Evolutionary conservation across 1,284 basidiomycete species (phyloP), one percentile per base, ranked within the genome.

Genomic region (Stereum hirsutum): DNA sequence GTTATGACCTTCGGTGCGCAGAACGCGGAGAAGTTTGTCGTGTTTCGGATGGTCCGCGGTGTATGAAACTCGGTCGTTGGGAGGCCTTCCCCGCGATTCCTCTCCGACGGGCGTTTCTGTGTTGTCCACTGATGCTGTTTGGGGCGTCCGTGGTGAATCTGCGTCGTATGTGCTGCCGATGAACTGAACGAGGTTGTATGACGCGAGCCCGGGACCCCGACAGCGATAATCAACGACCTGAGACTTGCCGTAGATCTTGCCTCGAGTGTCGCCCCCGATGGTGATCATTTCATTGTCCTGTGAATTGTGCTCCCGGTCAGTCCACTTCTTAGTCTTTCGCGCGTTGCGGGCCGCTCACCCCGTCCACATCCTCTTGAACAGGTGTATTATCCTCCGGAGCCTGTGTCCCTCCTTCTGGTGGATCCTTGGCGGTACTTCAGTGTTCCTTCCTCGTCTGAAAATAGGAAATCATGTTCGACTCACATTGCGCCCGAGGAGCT

Each of bases 1-100:
- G 27, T 62, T 52, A 46, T 69, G 65, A 1, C 45, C 47, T 8
- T 19, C 11, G 4, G 31, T n/a, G n/a, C 48, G 50, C 1, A 48
- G 43, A 38, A 68, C 44, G 0, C 61, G 49, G 17, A 48, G 50
- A 6, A 42, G 37, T 14, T 34, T 47, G 8, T 34, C 20, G 32
- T 34, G 32, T 15, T 34, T 34, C 20, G 32, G 32, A 34, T 34
- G 32, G 8, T 34, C 11, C 7, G 15, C 20, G n/a, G 7, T 7
- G 15, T 34, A 34, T 8, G 32, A 19, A 8, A 34, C 32, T 2
- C 32, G 2, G 15, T 34, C 15, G 3, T 8, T 11, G 8, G 15
- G 8, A 8, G 32, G 32, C 20, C 32, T 10, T 17, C 32, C 32
- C n/a, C 11, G 3, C 20, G 8, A 7, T 2, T 17, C n/a, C 7